These are phyloP conservation scores for Ascodesmis nigricans DNA, from an alignment of 495 filamentous ascomycete species.

Conservation along the genomic window DNA sequence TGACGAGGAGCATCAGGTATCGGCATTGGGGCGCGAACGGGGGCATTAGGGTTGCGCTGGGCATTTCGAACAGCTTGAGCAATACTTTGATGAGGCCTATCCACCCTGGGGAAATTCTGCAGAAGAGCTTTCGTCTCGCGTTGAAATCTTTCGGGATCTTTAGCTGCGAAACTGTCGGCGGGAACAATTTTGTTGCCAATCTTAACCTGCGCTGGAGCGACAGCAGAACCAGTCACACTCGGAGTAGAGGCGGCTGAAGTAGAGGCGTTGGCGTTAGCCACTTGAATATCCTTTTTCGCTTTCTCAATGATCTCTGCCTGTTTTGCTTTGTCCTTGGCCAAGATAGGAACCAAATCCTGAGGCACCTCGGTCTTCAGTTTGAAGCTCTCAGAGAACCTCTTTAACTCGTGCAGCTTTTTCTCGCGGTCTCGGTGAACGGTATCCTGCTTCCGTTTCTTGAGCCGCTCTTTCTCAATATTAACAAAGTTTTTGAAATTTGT, in stretches of 20 bases:
- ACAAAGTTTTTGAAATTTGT: slow-evolving; percentile 21
- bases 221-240: too few species aligned
- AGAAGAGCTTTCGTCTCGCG: slow-evolving; percentile 2
- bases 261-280: slow-evolving; percentile 27
- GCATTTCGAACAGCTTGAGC: slow-evolving; percentile 2
- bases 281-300: slow-evolving; percentile 44
- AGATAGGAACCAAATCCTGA: slow-evolving; percentile 73
- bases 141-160: slow-evolving; percentile 15
- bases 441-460: slow-evolving; percentile 49
- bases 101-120: slow-evolving; percentile 4
- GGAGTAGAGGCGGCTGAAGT: slow-evolving; percentile 16
- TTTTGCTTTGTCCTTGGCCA: slow-evolving; percentile 83
- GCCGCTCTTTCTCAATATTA: slow-evolving; percentile 47
- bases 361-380: slow-evolving; percentile 83
- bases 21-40: slow-evolving; percentile 14
- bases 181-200: slow-evolving; percentile 12
- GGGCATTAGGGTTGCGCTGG: slow-evolving; percentile 10
- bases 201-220: too few species aligned
- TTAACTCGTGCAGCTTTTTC: slow-evolving; percentile 75
- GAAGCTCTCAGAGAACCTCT: slow-evolving; percentile 85
- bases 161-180: slow-evolving; percentile 18
- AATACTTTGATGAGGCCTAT: not conserved
- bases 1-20: slow-evolving; percentile 18
- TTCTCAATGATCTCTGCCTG: slow-evolving; percentile 82
- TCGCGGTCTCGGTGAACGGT: slow-evolving; percentile 51